Evolutionary conservation across 2,329 filamentous ascomycete species (phyloP), one percentile per base, ranked within the genome.

Genomic region (Colletotrichum echinochloae): DNA sequence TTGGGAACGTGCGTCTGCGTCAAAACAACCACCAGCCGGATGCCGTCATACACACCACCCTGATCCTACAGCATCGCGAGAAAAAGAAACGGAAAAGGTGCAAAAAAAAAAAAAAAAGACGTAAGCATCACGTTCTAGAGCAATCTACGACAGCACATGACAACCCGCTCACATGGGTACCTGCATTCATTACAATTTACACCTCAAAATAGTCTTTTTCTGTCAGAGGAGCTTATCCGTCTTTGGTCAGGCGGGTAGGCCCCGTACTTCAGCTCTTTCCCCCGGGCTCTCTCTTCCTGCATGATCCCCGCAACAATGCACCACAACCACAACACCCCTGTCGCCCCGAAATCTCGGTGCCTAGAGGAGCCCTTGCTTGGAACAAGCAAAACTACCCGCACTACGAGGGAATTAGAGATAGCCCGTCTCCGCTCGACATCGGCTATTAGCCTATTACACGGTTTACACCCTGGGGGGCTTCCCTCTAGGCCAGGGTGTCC

Each of bases 301-400:
- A 51, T 20, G 48, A 35, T 33, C 51, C 20, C 51, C 28, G 20
- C 30, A 54, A 20, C 30, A 6, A 9, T 52, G 26, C 28, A 20
- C 26, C 26, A 39, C 37, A 14, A 18, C 14, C 37, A 39, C 18
- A 18, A n/a, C 20, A 2, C 49, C 51, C 51, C 3, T 51, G 48
- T 51, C 48, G 16, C 48, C 30, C 51, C 51, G 28, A 23, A 54
- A 54, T 54, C 51, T 54, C 30, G 51, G 28, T 54, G 51, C 51
- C 51, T 54, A 54, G 30, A 35, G 28, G 28, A 14, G 18, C 28
- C 28, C 44, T 23, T 35, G 30, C 51, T 33, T 14, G 9, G 51
- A 23, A 54, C 20, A n/a, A 54, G 51, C 30, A 54, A 54, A 35
- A 46, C 12, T 9, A 33, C 30, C 30, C 11, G 51, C 51, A 54